A percentile compares a stretch with the other conserved stretches of the same genome.
Conservation (phyloP, 495 filamentous ascomycete species). For the Bryoglossum gracile region DNA sequence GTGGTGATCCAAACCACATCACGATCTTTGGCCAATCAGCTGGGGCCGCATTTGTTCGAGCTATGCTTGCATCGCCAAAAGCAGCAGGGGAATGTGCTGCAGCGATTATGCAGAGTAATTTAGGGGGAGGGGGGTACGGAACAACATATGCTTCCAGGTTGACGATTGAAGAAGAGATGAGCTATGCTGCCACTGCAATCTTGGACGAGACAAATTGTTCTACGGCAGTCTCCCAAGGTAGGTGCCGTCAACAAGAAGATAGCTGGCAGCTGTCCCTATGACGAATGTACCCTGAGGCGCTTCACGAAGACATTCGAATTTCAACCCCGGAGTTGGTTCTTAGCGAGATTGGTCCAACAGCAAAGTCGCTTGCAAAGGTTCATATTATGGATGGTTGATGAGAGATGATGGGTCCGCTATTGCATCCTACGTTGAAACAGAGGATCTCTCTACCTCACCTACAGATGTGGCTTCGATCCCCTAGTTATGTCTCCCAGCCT, state of each 20-base stretch:
- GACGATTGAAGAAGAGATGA: slow-evolving; percentile 34
- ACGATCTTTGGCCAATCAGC: slow-evolving; percentile 46
- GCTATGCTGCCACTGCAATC: slow-evolving; percentile 27
- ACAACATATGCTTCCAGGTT: slow-evolving; percentile 43
- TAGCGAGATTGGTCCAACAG: too few species aligned
- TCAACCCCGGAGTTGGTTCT: too few species aligned
- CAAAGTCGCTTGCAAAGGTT: slow-evolving; percentile 29
- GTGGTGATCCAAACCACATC: slow-evolving; percentile 33
- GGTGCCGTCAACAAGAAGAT: slow-evolving; percentile 35
- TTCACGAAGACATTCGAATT: too few species aligned
- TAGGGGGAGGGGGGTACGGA: slow-evolving; percentile 41
- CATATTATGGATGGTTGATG: slow-evolving; percentile 37
- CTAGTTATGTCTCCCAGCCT: slow-evolving; percentile 33
- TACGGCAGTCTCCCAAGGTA: slow-evolving; percentile 25
- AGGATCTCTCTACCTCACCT: slow-evolving; percentile 24
- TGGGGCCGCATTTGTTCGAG: slow-evolving; percentile 49
- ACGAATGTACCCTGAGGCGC: too few species aligned
- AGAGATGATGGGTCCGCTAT: slow-evolving; percentile 39
- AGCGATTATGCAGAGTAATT: slow-evolving; percentile 43
- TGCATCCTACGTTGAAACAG: slow-evolving; percentile 28
- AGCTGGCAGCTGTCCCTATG: too few species aligned
- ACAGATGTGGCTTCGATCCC: slow-evolving; percentile 29
- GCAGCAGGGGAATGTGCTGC: slow-evolving; percentile 40
- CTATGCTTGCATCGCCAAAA: slow-evolving; percentile 45
- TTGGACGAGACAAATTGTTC: slow-evolving; percentile 34